Percentiles rank a stretch among this genome's conserved stretches.
These are phyloP conservation scores for Hippophae gyantsensis DNA, from an alignment of 306 rosid species.

Conservation along the genomic window DNA sequence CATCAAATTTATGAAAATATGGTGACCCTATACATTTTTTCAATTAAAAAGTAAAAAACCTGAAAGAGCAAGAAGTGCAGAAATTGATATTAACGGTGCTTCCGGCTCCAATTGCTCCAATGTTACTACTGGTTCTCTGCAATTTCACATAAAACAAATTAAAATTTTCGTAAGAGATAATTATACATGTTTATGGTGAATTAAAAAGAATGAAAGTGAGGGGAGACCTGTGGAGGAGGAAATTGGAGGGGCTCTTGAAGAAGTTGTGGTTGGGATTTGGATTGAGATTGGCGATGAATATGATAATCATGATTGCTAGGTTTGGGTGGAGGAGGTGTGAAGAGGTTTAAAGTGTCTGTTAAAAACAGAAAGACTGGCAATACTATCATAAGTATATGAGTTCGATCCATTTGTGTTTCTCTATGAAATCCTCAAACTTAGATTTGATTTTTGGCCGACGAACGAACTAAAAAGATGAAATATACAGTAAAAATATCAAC, in stretches of 20 bases:
- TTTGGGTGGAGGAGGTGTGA: constrained; percentile 39
- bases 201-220: background rate
- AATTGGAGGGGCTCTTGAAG: constrained; percentile 23
- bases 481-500: no score
- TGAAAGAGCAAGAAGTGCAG: constrained; percentile 63
- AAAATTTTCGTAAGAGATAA: background rate
- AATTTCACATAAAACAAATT: background rate
- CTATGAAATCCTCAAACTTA: background rate
- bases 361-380: constrained; percentile 47
- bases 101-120: constrained; percentile 40
- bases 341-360: constrained; percentile 41
- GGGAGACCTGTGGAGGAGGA: constrained; percentile 16
- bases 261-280: constrained; percentile 22
- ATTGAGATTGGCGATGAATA: constrained; percentile 5
- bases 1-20: no score
- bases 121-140: constrained; percentile 27
- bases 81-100: constrained; percentile 43
- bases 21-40: no score
- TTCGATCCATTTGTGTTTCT: constrained; percentile 31
- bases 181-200: background rate
- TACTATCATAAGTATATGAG: constrained; percentile 37
- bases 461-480: no score
- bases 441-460: background rate
- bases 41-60: constrained; percentile 18
- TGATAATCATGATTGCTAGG: constrained; percentile 19